phyloP scores from a whole-genome alignment of 352 stramenopile species.

The Phytophthora litchii region DNA sequence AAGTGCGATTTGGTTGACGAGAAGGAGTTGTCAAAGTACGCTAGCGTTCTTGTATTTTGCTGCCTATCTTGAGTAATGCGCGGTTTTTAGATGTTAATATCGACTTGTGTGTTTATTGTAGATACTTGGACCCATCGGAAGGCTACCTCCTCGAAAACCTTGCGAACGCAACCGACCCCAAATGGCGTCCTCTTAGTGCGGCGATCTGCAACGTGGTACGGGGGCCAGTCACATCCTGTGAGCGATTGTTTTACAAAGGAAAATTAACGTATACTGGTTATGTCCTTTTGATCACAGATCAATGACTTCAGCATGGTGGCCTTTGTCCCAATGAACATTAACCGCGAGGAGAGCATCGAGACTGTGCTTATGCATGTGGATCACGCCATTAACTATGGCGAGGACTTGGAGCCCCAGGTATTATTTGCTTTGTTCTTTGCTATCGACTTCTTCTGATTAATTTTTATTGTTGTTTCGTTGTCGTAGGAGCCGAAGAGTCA shows the following conservation, averaged over 20 bases:
- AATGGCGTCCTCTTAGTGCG: conserved; percentile 81
- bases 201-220: conserved; percentile 89
- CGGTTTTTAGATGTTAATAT: conserved; percentile 16
- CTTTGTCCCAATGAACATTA: conserved; percentile 98
- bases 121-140: conserved; percentile 83
- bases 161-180: conserved; percentile 76
- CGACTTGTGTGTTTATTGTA: conserved; percentile 20
- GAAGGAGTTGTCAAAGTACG: conserved; percentile 88
- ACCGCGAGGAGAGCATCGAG: conserved; percentile 96
- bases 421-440: neutral
- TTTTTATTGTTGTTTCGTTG: conserved; percentile 1
- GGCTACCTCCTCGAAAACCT: conserved; percentile 86
- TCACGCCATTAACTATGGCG: conserved; percentile 97
- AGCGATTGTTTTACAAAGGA: conserved; percentile 5
- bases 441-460: conserved; percentile 6
- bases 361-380: conserved; percentile 96
- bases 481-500: conserved; percentile 75
- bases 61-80: neutral
- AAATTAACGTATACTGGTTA: conserved; percentile 5
- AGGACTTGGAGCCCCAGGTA: conserved; percentile 93
- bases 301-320: conserved; percentile 98
- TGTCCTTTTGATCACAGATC: conserved; percentile 52
- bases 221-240: neutral
- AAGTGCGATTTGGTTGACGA: conserved; percentile 93
- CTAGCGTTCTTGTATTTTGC: neutral